A percentile compares a stretch with the other conserved stretches of the same genome.
These are phyloP conservation scores for Leccinum pachyderme DNA, from an alignment of 1,284 basidiomycete genomes.

Conservation along the genomic window DNA sequence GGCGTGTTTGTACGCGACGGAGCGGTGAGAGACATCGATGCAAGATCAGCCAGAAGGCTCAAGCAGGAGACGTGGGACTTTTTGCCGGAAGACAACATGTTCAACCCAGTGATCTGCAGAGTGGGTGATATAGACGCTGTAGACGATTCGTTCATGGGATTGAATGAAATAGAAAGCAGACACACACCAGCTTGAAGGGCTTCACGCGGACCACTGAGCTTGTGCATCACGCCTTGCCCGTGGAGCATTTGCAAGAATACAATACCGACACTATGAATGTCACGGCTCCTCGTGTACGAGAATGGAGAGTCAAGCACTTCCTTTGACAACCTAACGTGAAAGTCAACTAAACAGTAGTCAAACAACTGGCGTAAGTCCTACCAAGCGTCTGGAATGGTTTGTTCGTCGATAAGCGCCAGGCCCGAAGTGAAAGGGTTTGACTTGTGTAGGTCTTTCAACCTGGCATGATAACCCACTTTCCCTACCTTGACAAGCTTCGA, in stretches of 20 bases:
- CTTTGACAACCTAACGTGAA: slow-evolving; percentile 51
- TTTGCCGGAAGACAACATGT: slow-evolving; percentile 59
- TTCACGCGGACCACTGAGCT: slow-evolving; percentile 39
- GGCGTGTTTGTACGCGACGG: slow-evolving; percentile 24
- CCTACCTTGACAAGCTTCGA: slow-evolving; percentile 66
- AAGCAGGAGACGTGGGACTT: slow-evolving; percentile 53
- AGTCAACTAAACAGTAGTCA: neutral
- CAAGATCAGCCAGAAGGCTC: slow-evolving; percentile 41
- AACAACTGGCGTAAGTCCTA: slow-evolving; percentile 20
- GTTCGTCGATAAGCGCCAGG: slow-evolving; percentile 39
- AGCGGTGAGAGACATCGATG: slow-evolving; percentile 20
- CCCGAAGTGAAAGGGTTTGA: slow-evolving; percentile 66
- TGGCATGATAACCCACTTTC: slow-evolving; percentile 60
- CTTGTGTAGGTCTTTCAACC: slow-evolving; percentile 66
- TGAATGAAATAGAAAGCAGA: neutral
- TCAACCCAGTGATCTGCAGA: slow-evolving; percentile 48
- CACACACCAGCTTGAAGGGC: slow-evolving; percentile 46
- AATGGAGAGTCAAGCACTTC: slow-evolving; percentile 70
- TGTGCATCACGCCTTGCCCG: slow-evolving; percentile 61
- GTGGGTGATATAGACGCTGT: slow-evolving; percentile 51
- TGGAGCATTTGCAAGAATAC: slow-evolving; percentile 75
- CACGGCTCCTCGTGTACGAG: slow-evolving; percentile 65
- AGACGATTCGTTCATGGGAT: neutral
- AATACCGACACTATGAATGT: slow-evolving; percentile 74
- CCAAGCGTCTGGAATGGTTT: slow-evolving; percentile 59